phyloP scores from a whole-genome alignment of 768 basidiomycete genomes.

The Russula earlei region DNA sequence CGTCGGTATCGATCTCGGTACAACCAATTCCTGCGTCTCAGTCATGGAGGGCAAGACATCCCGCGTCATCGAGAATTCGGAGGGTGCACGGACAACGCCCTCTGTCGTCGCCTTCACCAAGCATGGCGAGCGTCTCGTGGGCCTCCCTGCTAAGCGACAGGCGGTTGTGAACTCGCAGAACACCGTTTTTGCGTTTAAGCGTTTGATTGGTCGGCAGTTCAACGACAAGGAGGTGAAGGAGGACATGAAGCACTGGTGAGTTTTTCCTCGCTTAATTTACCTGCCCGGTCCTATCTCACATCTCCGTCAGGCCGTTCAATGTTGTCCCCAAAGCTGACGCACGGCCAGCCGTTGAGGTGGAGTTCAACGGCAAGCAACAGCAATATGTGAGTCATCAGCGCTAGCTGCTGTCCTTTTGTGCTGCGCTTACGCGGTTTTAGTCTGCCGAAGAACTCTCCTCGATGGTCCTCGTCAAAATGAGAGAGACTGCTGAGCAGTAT shows the following conservation, averaged over 20 bases:
- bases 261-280: neutral
- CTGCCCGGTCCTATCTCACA: neutral
- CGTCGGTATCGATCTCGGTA: conserved; percentile 94
- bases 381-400: conserved; percentile 48
- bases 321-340: conserved; percentile 65
- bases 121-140: conserved; percentile 92
- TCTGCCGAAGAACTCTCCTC: conserved; percentile 81
- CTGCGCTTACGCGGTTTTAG: conserved; percentile 32
- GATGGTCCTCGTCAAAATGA: conserved; percentile 88
- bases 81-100: conserved; percentile 96
- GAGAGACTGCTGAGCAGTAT: conserved; percentile 89
- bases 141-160: conserved; percentile 94
- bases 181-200: conserved; percentile 92
- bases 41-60: conserved; percentile 95
- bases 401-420: neutral
- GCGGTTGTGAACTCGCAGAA: conserved; percentile 92
- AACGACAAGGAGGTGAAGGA: conserved; percentile 88
- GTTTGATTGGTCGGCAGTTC: conserved; percentile 89
- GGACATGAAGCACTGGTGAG: conserved; percentile 78
- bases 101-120: conserved; percentile 99
- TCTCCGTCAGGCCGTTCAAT: conserved; percentile 59
- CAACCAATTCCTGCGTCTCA: conserved; percentile 85
- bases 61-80: conserved; percentile 93
- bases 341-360: conserved; percentile 74
- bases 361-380: conserved; percentile 78